Evolutionary conservation across 2,329 filamentous ascomycete species (phyloP), one percentile per base, ranked within the genome.

Genomic region (Westerdykella sp.): DNA sequence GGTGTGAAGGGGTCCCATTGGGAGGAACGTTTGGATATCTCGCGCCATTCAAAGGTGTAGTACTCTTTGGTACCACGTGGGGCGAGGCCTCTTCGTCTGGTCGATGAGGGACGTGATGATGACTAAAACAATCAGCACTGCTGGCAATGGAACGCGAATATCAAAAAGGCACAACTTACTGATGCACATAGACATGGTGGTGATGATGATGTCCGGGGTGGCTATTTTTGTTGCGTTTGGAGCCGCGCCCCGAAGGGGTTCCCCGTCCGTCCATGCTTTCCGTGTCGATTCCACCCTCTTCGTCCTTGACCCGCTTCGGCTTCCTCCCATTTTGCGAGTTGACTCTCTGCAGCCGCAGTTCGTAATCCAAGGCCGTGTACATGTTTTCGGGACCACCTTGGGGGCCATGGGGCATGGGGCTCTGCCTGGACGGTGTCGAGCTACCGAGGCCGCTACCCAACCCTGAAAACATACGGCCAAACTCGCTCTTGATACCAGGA

Each of bases 381-480:
- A 56, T 46, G 16, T 50, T 48, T 23, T 63, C 59, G 30, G 55
- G 48, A 11, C 51, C 51, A 34, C 55, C 57, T 25, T 66, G 62
- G 13, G 62, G 62, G 34, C 55, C 57, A 23, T 66, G 62, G 15
- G 49, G 51, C 54, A 69, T 74, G 1, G 77, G 75, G 51, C 74
- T 78, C 23, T 70, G 65, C 28, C 69, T 67, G 42, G 75, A 71
- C 11, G 78, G 79, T 6, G 78, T 81, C 1, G 74, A 71, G 10
- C 70, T 70, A 23, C 79, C 79, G 14, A 83, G 73, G 30, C 82
- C 82, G 63, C 80, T 83, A 13, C 82, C 90, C 53, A 97, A 88
- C n/a, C 91, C 91, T 14, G 87, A 88, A 68, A 95, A 96, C 76
- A 96, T 95, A 49, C 88, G 83, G 22, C 90, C 90, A 63, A 96